Evolutionary conservation across 129 eudicot genomes (phyloP).

Genomic region (Escallonia herrerae): DNA sequence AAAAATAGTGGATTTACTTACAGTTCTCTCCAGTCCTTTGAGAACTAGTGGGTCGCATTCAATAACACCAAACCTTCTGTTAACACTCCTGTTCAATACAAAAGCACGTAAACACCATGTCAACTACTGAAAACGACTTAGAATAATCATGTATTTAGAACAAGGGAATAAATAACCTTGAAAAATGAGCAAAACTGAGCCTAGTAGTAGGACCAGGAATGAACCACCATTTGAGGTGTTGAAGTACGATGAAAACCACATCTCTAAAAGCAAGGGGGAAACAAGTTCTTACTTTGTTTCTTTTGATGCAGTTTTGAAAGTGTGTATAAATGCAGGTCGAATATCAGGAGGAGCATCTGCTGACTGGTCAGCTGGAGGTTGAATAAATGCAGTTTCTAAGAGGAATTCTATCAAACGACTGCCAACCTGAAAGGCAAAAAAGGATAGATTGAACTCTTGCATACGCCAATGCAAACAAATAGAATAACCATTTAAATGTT

Average conservation of each 20-base stretch:
- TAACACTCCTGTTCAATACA: conserved; percentile 35
- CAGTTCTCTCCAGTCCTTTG: conserved; percentile 79
- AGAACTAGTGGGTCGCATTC: conserved; percentile 80
- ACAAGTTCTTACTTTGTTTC: conserved; percentile 38
- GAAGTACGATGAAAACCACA: background rate
- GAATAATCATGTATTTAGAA: no score
- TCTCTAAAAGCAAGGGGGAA: background rate
- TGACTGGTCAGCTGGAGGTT: conserved; percentile 63
- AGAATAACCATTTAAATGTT: background rate
- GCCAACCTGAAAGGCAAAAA: conserved; percentile 60
- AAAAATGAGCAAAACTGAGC: no score
- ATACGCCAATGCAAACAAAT: background rate
- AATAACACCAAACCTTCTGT: conserved; percentile 77
- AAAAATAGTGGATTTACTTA: conserved; percentile 20
- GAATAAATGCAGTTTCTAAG: conserved; percentile 71
- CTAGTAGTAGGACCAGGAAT: no score
- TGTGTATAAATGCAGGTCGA: conserved; percentile 89
- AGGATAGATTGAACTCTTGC: background rate
- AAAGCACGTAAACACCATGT: background rate
- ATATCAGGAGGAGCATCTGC: conserved; percentile 66
- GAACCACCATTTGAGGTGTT: conserved; percentile 3
- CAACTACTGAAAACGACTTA: no score
- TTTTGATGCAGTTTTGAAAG: conserved; percentile 36
- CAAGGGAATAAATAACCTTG: no score
- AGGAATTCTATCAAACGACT: conserved; percentile 79